phyloP scores from a whole-genome alignment of 2,329 filamentous ascomycete species.

The Colletotrichum orbiculare region DNA sequence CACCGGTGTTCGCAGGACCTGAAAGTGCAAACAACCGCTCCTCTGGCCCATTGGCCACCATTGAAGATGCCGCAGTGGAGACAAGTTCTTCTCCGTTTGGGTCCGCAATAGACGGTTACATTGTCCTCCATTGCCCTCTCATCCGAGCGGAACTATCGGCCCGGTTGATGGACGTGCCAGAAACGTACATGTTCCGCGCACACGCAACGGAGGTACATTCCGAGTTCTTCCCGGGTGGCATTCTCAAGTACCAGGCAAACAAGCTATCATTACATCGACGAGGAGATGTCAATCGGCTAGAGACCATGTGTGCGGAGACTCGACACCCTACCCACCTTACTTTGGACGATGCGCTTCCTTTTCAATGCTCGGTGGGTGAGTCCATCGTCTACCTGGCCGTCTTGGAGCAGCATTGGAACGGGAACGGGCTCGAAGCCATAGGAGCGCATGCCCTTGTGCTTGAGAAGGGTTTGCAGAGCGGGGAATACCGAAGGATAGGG shows the following conservation, averaged over 20 bases:
- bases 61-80: constrained; percentile 1
- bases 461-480: not conserved
- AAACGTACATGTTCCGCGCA: not conserved
- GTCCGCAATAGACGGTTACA: not conserved
- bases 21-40: not conserved
- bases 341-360: not conserved
- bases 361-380: not conserved
- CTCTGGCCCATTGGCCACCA: not conserved
- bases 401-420: not conserved
- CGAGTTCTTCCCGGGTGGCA: not conserved
- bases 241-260: not conserved
- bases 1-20: not conserved
- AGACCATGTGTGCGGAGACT: not conserved
- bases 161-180: not conserved
- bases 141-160: not conserved
- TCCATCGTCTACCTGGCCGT: not conserved
- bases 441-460: constrained; percentile 4
- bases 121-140: not conserved
- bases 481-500: not conserved
- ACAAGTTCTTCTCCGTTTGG: constrained; percentile 1
- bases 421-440: not conserved
- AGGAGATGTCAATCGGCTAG: not conserved
- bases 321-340: not conserved
- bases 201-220: not conserved
- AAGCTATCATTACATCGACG: not conserved